Evolutionary conservation across 2,329 filamentous ascomycete genomes (phyloP).

Genomic region (Pyrenophora teres): DNA sequence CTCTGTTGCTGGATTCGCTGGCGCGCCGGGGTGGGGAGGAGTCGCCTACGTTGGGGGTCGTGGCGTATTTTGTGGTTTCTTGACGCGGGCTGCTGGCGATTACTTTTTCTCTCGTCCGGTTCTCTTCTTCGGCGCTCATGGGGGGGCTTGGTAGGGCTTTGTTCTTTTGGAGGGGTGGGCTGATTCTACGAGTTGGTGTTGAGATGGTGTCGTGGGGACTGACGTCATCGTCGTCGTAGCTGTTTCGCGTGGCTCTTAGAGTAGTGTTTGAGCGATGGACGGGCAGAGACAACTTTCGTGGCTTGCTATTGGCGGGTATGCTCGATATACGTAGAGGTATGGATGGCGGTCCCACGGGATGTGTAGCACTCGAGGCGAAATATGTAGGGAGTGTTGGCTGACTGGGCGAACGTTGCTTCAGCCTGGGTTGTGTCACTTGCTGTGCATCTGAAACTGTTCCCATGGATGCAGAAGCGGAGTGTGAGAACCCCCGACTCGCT

Average conservation of each 20-base stretch:
- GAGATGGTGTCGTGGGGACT: constrained; percentile 7
- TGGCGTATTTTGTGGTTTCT: constrained; percentile 13
- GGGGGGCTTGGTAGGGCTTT: constrained; percentile 41
- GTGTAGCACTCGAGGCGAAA: constrained; percentile 15
- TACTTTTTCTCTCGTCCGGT: constrained; percentile 22
- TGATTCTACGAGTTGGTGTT: constrained; percentile 18
- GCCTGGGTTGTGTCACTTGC: constrained; percentile 1
- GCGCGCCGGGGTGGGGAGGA: constrained; percentile 9
- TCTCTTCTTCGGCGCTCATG: constrained; percentile 20
- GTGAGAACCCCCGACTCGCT: constrained; percentile 11
- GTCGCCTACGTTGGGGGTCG: not conserved
- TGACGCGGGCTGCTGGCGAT: constrained; percentile 10
- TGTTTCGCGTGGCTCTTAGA: constrained; percentile 7
- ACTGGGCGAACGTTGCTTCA: constrained; percentile 27
- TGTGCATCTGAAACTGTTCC: constrained; percentile 7
- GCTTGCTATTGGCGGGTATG: constrained; percentile 38
- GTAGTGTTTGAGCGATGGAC: constrained; percentile 23
- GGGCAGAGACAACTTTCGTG: constrained; percentile 41
- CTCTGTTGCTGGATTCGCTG: constrained; percentile 19
- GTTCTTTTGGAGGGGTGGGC: constrained; percentile 36
- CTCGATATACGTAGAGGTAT: constrained; percentile 44
- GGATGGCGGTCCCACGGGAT: constrained; percentile 24
- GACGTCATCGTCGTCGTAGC: constrained; percentile 16
- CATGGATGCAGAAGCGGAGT: constrained; percentile 31
- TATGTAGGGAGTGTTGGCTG: constrained; percentile 27